Evolutionary conservation across 1,139 yeast genomes (phyloP), one percentile per base, ranked within the genome.

Genomic region (Candida gigantensis): DNA sequence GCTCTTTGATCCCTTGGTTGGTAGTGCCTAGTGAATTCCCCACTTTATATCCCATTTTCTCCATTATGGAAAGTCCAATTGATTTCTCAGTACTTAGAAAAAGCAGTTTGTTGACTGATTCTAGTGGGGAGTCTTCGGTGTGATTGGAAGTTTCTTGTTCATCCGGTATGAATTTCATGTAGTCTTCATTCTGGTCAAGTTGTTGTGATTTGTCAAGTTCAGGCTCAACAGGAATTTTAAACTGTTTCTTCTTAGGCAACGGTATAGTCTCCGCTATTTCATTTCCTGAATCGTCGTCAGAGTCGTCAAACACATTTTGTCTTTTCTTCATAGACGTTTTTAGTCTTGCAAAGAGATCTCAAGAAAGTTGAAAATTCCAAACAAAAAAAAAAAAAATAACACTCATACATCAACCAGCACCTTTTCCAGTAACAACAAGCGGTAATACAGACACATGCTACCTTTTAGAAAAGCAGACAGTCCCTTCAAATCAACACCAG

Each of bases 31-130:
- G 53, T 0, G 68, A 45, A 9, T 64, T 59, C 8, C 79, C 81
- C 2, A 63, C 51, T 41, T 60, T 63, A 48, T 66, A 78, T 3
- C 84, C 84, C 83, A 78, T 77, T 47, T 64, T 69, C 43, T 65
- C 58, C 83, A 78, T 76, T 42, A 78, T 76, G 6, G 62, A 46
- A 18, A 74, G 57, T 0, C 81, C 84, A 32, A 69, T 63, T 0
- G 77, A 68, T 29, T 37, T 32, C 10, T 19, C 28, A 4, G 24
- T 16, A 3, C 13, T 21, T 9, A 20, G 20, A 32, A 50, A 45
- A 16, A 51, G 35, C 5, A 54, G 47, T n/a, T 28, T 32, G 12
- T 42, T 34, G 25, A 8, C 12, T 24, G 11, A 23, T 13, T 7
- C 10, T 16, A 7, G 13, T 24, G 1, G 5, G 9, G n/a, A n/a